Evolutionary conservation across 306 rosid genomes (phyloP).

Genomic region (Cicer arietinum): DNA sequence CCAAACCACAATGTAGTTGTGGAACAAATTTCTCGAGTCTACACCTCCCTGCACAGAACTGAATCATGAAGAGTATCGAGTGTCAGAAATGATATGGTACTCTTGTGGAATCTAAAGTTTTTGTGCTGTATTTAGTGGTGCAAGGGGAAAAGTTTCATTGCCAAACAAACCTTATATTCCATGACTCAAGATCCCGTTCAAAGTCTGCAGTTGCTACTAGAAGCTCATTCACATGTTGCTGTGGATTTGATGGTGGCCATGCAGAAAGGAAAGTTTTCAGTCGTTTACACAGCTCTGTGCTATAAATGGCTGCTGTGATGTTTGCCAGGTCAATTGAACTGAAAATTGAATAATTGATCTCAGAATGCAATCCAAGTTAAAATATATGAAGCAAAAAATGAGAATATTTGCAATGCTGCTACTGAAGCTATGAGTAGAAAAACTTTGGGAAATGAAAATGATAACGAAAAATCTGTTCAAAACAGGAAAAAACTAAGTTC

Average conservation of each 20-base stretch:
- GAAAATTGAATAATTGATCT: conserved; percentile 53
- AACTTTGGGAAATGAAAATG: not conserved
- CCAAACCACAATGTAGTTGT: conserved; percentile 91
- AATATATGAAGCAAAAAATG: not conserved
- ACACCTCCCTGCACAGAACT: conserved; percentile 86
- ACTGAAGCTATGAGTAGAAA: not conserved
- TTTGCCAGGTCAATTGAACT: conserved; percentile 89
- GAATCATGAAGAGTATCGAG: conserved; percentile 37
- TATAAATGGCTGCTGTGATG: conserved; percentile 90
- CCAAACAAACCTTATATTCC: conserved; percentile 87
- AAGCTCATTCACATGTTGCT: conserved; percentile 81
- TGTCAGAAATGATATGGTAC: conserved; percentile 45
- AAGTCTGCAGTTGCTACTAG: conserved; percentile 82
- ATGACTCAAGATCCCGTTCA: conserved; percentile 87
- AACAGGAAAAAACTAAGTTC: conserved; percentile 18
- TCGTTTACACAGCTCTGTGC: conserved; percentile 80
- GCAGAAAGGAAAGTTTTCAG: conserved; percentile 82
- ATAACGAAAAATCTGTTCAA: conserved; percentile 5
- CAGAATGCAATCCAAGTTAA: conserved; percentile 43
- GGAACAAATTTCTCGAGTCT: conserved; percentile 82
- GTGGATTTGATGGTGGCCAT: conserved; percentile 94
- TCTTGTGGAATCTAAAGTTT: conserved; percentile 7
- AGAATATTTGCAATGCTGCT: conserved; percentile 15
- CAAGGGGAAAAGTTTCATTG: conserved; percentile 26
- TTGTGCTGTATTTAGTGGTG: conserved; percentile 10